Percentiles rank a stretch among this genome's conserved stretches.
Conservation (phyloP, 2,329 filamentous ascomycete species). For the Aspergillus flavus region DNA sequence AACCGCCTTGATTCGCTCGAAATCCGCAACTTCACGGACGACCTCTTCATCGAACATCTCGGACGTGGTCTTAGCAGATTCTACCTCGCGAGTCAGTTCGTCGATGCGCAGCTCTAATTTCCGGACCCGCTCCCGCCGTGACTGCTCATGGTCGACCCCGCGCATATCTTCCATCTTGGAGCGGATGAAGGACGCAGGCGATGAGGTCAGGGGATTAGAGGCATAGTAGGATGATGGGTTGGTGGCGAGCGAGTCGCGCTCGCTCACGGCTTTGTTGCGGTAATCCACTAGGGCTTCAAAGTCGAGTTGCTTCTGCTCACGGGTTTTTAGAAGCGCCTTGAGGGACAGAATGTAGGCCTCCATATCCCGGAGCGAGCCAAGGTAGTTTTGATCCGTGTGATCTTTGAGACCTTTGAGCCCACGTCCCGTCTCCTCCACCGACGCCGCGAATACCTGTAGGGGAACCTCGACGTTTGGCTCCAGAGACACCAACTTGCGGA, state of each 20-base stretch:
- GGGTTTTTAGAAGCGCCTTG: constrained; percentile 84
- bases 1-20: constrained; percentile 92
- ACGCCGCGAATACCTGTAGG: constrained; percentile 82
- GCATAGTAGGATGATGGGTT: constrained; percentile 63
- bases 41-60: constrained; percentile 97
- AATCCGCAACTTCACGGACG: constrained; percentile 87
- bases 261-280: constrained; percentile 83
- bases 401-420: constrained; percentile 83
- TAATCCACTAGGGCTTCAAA: constrained; percentile 96
- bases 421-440: constrained; percentile 78
- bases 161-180: constrained; percentile 96
- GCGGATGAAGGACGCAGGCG: constrained; percentile 83
- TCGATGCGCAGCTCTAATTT: constrained; percentile 93
- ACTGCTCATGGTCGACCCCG: constrained; percentile 93
- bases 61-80: constrained; percentile 80
- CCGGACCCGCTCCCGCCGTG: constrained; percentile 79
- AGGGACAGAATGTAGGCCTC: constrained; percentile 87
- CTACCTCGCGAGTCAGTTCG: constrained; percentile 85
- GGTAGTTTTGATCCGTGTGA: constrained; percentile 92
- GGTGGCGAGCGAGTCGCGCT: constrained; percentile 77
- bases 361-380: constrained; percentile 92
- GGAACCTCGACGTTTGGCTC: constrained; percentile 84
- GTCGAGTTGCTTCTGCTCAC: constrained; percentile 97
- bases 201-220: constrained; percentile 55
- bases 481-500: constrained; percentile 86